phyloP scores from a whole-genome alignment of 805 yeast genomes.

The Starmerella bacillaris region DNA sequence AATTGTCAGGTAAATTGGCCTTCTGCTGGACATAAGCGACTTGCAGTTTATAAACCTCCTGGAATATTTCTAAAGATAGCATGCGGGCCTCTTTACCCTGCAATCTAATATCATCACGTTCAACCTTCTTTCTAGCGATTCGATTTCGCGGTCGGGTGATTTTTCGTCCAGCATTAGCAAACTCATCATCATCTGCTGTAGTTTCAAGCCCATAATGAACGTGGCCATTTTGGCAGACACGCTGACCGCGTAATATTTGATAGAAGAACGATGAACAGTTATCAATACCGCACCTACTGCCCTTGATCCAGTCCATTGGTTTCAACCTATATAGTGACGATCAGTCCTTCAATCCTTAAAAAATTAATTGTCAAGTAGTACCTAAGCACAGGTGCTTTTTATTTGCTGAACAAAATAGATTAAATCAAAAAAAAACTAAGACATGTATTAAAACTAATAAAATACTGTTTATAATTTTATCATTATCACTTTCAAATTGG shows the following conservation, averaged over 20 bases:
- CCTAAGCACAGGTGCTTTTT: too few relatives aligned
- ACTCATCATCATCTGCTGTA: constrained; percentile 29
- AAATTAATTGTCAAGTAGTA: too few relatives aligned
- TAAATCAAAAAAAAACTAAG: too few relatives aligned
- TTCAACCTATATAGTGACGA: too few relatives aligned
- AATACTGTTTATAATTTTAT: too few relatives aligned
- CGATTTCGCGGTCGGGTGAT: constrained; percentile 9
- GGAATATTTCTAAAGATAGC: constrained; percentile 2
- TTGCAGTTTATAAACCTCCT: constrained; percentile 9
- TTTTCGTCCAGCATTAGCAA: constrained; percentile 19
- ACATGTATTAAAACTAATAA: too few relatives aligned
- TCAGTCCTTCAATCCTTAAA: too few relatives aligned
- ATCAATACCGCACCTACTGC: constrained; percentile 74
- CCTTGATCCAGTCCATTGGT: constrained; percentile 34
- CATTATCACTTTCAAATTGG: too few relatives aligned
- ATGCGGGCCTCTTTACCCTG: constrained; percentile 7
- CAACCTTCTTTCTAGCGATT: constrained; percentile 4
- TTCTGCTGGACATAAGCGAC: constrained; percentile 3
- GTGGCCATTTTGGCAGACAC: constrained; percentile 82
- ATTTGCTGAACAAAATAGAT: too few relatives aligned
- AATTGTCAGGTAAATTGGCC: constrained; percentile 1
- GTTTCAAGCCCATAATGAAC: constrained; percentile 60
- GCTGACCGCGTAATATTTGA: constrained; percentile 54
- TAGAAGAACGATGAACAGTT: constrained; percentile 72
- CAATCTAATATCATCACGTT: constrained; percentile 1